Conservation (phyloP, 257 asterid species). For the Nyctanthes arbortristis region DNA sequence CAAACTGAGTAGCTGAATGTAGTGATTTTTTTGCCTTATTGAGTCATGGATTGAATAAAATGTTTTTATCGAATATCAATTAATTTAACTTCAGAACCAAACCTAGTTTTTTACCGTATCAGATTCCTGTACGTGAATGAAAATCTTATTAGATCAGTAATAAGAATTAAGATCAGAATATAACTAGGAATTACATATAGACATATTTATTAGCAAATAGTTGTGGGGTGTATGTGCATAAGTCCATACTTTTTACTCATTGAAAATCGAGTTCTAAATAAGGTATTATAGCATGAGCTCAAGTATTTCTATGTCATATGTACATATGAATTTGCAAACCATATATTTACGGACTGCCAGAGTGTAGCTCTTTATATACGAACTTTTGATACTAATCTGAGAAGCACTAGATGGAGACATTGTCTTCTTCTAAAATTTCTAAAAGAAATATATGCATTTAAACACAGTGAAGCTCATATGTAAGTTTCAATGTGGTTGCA, state of each 20-base stretch:
- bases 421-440: background rate
- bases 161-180: background rate
- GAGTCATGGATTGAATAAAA: background rate
- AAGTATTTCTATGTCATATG: background rate
- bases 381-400: slow-evolving; percentile 1
- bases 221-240: no score
- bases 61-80: background rate
- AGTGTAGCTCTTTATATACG: no score
- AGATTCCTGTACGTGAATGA: background rate
- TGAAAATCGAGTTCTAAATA: background rate
- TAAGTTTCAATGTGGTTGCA: slow-evolving; percentile 18
- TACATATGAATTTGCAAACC: background rate
- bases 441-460: slow-evolving; percentile 6
- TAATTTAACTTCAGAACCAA: background rate
- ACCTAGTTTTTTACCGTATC: background rate
- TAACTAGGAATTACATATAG: background rate
- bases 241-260: no score
- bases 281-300: background rate
- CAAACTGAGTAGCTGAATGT: background rate
- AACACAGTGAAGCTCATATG: slow-evolving; percentile 5
- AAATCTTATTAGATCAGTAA: background rate
- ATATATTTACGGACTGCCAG: no score
- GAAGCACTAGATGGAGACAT: background rate
- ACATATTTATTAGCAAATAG: no score
- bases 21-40: background rate